phyloP scores from a whole-genome alignment of 139 green algal species.

The Marvania coccoides region DNA sequence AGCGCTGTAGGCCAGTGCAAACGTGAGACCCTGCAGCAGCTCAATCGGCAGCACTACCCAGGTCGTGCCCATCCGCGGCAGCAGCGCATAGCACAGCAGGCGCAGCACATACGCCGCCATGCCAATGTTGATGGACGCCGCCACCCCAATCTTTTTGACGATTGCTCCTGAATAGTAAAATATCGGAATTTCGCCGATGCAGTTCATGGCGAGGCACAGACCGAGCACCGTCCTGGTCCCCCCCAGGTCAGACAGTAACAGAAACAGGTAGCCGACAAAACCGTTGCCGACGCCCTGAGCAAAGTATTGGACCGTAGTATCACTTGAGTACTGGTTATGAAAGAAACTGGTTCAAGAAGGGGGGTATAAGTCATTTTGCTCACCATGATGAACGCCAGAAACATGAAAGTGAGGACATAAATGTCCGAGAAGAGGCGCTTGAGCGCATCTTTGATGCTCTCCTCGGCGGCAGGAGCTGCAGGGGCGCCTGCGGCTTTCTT shows the following conservation, averaged over 20 bases:
- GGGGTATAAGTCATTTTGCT: too few species aligned
- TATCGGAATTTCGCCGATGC: slow-evolving; percentile 10
- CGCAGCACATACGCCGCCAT: slow-evolving; percentile 13
- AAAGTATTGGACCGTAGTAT: too few species aligned
- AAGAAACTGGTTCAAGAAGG: too few species aligned
- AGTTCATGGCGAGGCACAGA: slow-evolving; percentile 18
- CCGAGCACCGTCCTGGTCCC: slow-evolving; percentile 12
- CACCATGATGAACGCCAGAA: slow-evolving; percentile 15
- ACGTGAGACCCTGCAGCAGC: slow-evolving; percentile 37
- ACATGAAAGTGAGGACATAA: slow-evolving; percentile 7
- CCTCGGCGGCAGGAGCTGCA: neutral
- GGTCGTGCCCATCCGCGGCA: slow-evolving; percentile 7
- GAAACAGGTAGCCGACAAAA: slow-evolving; percentile 16
- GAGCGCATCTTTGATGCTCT: neutral
- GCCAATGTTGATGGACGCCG: neutral
- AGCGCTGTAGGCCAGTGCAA: slow-evolving; percentile 26
- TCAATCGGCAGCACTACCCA: slow-evolving; percentile 34
- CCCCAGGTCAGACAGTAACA: slow-evolving; percentile 18
- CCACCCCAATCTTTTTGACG: slow-evolving; percentile 8
- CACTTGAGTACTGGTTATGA: too few species aligned
- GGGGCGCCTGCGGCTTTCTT: neutral
- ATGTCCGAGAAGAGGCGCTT: neutral
- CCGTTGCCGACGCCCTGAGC: neutral
- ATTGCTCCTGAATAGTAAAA: slow-evolving; percentile 10
- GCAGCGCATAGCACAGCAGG: slow-evolving; percentile 9